Conservation (phyloP, 1,139 yeast species). For the Suhomyces chickasaworum region DNA sequence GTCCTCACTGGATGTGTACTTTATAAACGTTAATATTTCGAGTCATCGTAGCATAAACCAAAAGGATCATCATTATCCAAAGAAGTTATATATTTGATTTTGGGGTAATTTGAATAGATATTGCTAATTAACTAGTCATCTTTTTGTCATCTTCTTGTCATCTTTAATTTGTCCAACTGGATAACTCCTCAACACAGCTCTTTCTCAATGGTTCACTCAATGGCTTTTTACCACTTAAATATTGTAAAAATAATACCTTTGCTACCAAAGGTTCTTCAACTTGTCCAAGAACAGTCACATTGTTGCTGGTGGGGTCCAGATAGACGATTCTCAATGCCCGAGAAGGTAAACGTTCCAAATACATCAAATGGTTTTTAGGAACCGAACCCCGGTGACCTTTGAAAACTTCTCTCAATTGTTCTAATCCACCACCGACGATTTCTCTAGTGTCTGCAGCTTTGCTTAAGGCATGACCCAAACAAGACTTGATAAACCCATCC, state of each 20-base stretch:
- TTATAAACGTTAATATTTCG: conserved; percentile 4
- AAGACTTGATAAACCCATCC: conserved; percentile 85
- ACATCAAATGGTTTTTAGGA: conserved; percentile 62
- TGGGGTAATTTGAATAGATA: neutral
- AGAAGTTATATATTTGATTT: neutral
- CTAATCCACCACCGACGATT: conserved; percentile 52
- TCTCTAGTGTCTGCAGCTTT: conserved; percentile 31
- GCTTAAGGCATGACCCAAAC: conserved; percentile 56
- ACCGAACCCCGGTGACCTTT: conserved; percentile 57
- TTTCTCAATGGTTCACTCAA: conserved; percentile 42
- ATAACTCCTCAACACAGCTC: conserved; percentile 36
- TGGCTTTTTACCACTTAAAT: conserved; percentile 63
- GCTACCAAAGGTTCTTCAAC: conserved; percentile 53
- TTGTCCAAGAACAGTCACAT: conserved; percentile 44
- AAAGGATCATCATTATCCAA: no score
- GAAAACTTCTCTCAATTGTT: conserved; percentile 55
- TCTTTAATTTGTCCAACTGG: conserved; percentile 8
- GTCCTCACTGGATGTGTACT: conserved; percentile 8
- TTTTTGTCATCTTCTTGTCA: no score
- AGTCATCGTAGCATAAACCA: neutral
- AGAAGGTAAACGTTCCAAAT: conserved; percentile 45
- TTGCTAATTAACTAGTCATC: neutral
- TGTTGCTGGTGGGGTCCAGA: conserved; percentile 31
- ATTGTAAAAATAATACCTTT: conserved; percentile 58
- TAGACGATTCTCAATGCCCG: conserved; percentile 53